Evolutionary conservation across 352 stramenopile genomes (phyloP), one percentile per base, ranked within the genome.

Genomic region (Phytophthora rubi): DNA sequence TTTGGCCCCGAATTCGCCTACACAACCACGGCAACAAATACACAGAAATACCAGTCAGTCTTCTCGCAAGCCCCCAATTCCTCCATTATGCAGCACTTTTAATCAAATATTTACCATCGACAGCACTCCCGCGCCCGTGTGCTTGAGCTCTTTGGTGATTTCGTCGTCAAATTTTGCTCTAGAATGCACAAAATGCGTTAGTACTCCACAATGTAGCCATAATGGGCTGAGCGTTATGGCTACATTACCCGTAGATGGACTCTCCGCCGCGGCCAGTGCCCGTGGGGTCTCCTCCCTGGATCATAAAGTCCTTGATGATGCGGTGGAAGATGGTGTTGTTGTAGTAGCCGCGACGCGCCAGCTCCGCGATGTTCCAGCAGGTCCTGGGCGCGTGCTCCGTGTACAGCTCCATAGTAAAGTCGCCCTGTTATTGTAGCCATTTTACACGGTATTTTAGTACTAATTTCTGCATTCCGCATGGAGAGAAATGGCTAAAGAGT

Each of bases 241-340:
- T 51, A 51, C 44, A 32, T 54, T 68, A 96, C 79, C 96, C 95
- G 65, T 96, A 98, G 54, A 98, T 88, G 15, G 89, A 98, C 63
- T 98, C 91, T 44, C 94, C 95, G 52, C 96, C 95, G 30, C 91
- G 73, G 3, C 95, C 96, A 0, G 95, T 98, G 48, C 94, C 96
- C 16, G 95, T 98, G 0, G 96, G 96, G 69, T 99, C 96, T 53
- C 96, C 96, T 10, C 94, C 96, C 67, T 99, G 96, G 60, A 99
- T 97, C 94, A 99, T 98, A 76, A 99, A 99, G 67, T 98, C 90
- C 74, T 89, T 96, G 74, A 99, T 99, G 66, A 99, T 91, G 66
- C 96, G 86, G 75, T 99, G 96, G 75, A 99, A 99, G 59, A 98
- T 95, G 13, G 92, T 97, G 63, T 96, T 97, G 82, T 98, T 95